These are phyloP conservation scores for Flaveria bidentis DNA, from an alignment of 129 eudicot genomes.

Conservation along the genomic window DNA sequence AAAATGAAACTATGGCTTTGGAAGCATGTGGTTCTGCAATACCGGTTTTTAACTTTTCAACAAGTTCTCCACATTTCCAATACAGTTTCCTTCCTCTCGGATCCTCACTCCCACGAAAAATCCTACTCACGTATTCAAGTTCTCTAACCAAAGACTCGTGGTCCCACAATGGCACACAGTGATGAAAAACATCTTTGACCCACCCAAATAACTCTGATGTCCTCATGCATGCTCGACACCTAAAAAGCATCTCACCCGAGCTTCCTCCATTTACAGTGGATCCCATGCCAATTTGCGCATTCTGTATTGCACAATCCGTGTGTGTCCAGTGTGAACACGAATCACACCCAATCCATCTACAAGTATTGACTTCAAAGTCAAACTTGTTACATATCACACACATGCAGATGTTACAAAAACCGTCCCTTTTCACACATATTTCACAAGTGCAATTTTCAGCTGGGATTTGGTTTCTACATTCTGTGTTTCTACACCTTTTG, in stretches of 20 bases:
- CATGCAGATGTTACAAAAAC: slow-evolving; percentile 97
- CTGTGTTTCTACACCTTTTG: slow-evolving; percentile 87
- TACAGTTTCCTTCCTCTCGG: slow-evolving; percentile 65
- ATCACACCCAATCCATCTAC: slow-evolving; percentile 97
- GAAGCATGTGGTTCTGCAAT: slow-evolving; percentile 62
- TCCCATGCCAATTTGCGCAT: slow-evolving; percentile 87
- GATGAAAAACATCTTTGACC: slow-evolving; percentile 94
- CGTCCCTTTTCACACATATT: slow-evolving; percentile 68
- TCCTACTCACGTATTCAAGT: slow-evolving; percentile 78
- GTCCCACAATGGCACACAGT: slow-evolving; percentile 86
- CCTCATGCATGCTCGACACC: slow-evolving; percentile 88
- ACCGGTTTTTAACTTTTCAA: slow-evolving; percentile 68
- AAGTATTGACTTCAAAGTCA: slow-evolving; percentile 94
- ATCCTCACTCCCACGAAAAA: slow-evolving; percentile 79
- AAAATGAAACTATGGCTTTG: slow-evolving; percentile 55
- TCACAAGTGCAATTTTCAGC: slow-evolving; percentile 88
- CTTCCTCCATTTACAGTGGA: slow-evolving; percentile 58
- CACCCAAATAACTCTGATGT: slow-evolving; percentile 92
- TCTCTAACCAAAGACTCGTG: slow-evolving; percentile 72
- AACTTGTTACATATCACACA: slow-evolving; percentile 93
- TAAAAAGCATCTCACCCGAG: slow-evolving; percentile 78
- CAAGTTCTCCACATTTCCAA: slow-evolving; percentile 77
- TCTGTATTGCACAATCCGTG: slow-evolving; percentile 90
- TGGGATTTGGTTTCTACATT: slow-evolving; percentile 75
- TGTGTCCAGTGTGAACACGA: slow-evolving; percentile 95